Evolutionary conservation across 805 yeast genomes (phyloP), one percentile per base, ranked within the genome.

Genomic region (Yarrowia deformans): DNA sequence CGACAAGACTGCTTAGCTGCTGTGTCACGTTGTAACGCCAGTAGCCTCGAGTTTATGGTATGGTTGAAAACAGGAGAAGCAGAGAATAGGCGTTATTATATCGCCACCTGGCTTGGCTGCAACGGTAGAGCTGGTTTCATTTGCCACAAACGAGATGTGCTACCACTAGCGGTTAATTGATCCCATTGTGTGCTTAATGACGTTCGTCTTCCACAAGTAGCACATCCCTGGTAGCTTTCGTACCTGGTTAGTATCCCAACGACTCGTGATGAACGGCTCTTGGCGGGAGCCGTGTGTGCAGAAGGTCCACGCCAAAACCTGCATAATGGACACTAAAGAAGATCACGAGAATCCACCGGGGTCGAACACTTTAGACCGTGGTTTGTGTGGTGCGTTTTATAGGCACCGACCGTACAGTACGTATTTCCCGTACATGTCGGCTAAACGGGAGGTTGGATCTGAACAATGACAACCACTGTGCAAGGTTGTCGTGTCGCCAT

Each of bases 291-390:
- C 34, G 55, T 14, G 55, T 16, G 19, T n/a, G n/a, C 29, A 35
- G 40, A 12, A n/a, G 42, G 12, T 18, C 42, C n/a, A 49, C 35
- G 56, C 42, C 56, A 42, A 52, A 9, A 52, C 56, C 42, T 52
- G 42, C 40, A 34, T 52, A 12, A 34, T 9, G 12, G 42, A 52
- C 56, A 34, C 55, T 34, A n/a, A 5, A 14, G 23, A 9, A 12
- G 42, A 52, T 52, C 56, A 35, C 56, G 56, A 52, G 56, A 52
- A 52, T 34, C 40, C 8, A 6, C 49, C 42, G 56, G 56, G 35
- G 56, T 7, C 42, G 56, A 32, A 52, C 29, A 52, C 42, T 34
- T 52, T 18, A 29, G 40, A 10, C 56, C 23, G 40, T 18, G 23
- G 35, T 6, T 14, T 6, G n/a, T 9, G 1, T 8, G 39, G 14